Percentiles rank a stretch among this genome's conserved stretches.
Evolutionary conservation across 2,329 filamentous ascomycete species (phyloP).

Genomic region (Colletotrichum costaricense): DNA sequence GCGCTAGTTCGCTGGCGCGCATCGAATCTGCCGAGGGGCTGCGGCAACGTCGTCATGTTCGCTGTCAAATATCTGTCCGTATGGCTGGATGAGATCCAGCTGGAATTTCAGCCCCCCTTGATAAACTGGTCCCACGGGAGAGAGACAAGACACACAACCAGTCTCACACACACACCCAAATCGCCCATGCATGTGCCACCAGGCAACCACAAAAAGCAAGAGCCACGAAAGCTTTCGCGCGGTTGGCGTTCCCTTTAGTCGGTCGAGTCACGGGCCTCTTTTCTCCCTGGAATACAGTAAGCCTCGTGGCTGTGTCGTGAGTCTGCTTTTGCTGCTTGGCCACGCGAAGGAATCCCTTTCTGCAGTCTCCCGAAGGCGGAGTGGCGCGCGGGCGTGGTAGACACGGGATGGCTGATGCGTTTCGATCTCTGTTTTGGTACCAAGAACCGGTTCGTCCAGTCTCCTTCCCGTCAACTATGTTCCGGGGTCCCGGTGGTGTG

Average conservation of each 20-base stretch:
- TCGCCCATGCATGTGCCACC: constrained; percentile 17
- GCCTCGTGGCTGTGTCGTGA: background rate
- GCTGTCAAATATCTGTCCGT: background rate
- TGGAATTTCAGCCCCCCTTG: constrained; percentile 10
- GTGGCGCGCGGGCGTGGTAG: constrained; percentile 1
- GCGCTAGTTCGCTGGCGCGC: constrained; percentile 10
- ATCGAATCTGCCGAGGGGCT: constrained; percentile 8
- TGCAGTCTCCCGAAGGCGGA: background rate
- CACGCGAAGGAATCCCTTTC: background rate
- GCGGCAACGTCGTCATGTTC: constrained; percentile 7
- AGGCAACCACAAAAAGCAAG: constrained; percentile 10
- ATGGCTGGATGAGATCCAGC: constrained; percentile 3
- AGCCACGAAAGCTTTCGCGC: background rate
- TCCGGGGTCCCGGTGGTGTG: background rate
- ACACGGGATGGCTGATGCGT: background rate
- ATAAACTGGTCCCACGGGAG: background rate
- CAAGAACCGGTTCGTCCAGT: background rate
- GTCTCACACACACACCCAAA: background rate
- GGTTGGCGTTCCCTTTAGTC: background rate
- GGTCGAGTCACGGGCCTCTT: background rate
- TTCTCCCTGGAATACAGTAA: background rate
- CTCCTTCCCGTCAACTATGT: background rate
- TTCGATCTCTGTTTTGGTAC: background rate
- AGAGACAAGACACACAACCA: background rate
- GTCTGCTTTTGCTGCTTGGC: background rate